Base-by-base conservation (phyloP, 2,329 filamentous ascomycete species). In the Chrysosporium queenslandicum region DNA sequence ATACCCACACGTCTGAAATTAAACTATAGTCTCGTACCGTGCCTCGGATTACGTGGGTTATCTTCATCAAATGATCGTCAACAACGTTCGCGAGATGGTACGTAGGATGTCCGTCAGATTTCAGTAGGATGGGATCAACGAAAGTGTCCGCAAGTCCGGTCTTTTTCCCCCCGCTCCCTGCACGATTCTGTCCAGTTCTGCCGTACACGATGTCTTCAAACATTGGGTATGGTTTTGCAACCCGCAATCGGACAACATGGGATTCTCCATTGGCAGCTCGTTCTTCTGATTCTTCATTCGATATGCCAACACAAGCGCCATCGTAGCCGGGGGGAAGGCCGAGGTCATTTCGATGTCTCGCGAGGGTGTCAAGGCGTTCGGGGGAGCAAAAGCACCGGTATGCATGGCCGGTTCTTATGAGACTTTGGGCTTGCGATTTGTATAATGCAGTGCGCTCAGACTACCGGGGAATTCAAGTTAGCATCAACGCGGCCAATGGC, bases 1-100 rank as follows among this genome's bases (percentile, higher is more conserved):
- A 18, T 50, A 18, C 32, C 14, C 16, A 25, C 16, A 23, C 25
- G 30, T 23, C 42, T 36, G 21, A 23, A n/a, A 37, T 25, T 43
- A 40, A 27, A 30, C 4, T 34, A 25, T 8, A 20, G n/a, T 4
- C 2, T 68, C 77, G 61, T 69, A 86, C 83, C 23, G 85, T 84
- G 50, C 91, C 92, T 39, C 92, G 83, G 54, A 98, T 86, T 12
- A 98, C 92, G 68, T 97, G 91, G 0, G 90, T 96, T 59, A 98
- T 94, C 55, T 87, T 74, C 92, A 98, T 98, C 55, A 85, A 75
- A 66, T 96, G 87, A 63, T 98, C 92, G 64, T 98, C 92, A 3
- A 98, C 84, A 7, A 98, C 91, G 63, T 97, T 98, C 3, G 92
- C 92, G 56, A 98, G 83, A 68, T 98, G 92, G 64, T 98, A 98